These are phyloP conservation scores for Microdochium paspali DNA, from an alignment of 2,329 filamentous ascomycete species.

Conservation along the genomic window DNA sequence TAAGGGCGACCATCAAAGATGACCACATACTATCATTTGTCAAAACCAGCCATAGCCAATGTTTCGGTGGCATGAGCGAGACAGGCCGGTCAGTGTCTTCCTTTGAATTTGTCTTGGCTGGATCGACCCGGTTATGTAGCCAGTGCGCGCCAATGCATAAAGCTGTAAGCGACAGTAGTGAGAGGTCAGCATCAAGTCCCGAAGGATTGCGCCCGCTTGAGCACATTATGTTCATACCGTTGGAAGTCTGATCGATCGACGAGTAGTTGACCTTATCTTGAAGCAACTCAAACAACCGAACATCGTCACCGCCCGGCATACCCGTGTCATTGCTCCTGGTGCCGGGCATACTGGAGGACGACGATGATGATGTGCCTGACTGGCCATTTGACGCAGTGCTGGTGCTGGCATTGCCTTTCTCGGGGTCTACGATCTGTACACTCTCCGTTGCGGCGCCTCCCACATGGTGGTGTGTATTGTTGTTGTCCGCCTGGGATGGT, in stretches of 20 bases:
- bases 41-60: conserved; percentile 64
- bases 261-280: conserved; percentile 69
- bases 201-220: too few relatives aligned
- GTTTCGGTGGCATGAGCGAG: conserved; percentile 26
- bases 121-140: conserved; percentile 31
- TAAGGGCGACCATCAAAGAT: neutral
- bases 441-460: too few relatives aligned
- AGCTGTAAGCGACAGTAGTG: conserved; percentile 27
- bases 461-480: too few relatives aligned
- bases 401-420: neutral
- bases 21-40: conserved; percentile 54
- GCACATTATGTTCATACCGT: conserved; percentile 34
- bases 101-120: conserved; percentile 7
- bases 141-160: conserved; percentile 66
- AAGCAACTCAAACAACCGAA: conserved; percentile 41
- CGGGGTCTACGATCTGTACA: too few relatives aligned
- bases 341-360: neutral
- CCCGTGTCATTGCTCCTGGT: conserved; percentile 2
- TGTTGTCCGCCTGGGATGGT: too few relatives aligned
- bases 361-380: too few relatives aligned
- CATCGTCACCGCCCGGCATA: conserved; percentile 10
- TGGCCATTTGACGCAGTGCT: neutral
- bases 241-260: conserved; percentile 58
- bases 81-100: conserved; percentile 4
- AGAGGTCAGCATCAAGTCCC: too few relatives aligned